Evolutionary conservation across 2,329 filamentous ascomycete species (phyloP).

Genomic region (Aspergillus sojae): DNA sequence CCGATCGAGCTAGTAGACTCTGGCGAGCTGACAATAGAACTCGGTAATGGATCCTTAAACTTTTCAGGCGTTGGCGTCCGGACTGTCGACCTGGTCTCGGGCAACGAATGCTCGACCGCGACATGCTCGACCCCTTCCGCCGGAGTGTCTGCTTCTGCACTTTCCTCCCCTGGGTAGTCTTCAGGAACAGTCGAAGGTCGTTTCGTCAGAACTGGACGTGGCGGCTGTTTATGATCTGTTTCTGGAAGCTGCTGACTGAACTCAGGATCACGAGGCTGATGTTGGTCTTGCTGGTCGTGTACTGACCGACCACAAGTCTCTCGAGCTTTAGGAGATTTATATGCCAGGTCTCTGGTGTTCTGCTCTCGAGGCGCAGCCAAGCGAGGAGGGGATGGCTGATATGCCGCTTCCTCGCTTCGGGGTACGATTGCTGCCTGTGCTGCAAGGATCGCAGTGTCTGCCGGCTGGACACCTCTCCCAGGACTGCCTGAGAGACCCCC

Average conservation of each 20-base stretch:
- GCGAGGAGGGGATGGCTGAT: conserved; percentile 4
- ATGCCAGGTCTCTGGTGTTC: conserved; percentile 1
- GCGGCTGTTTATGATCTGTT: conserved; percentile 1
- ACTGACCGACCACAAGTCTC: not conserved
- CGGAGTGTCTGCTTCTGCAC: conserved; percentile 26
- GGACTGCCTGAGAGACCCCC: conserved; percentile 24
- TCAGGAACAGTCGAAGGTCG: conserved; percentile 46
- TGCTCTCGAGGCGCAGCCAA: conserved; percentile 7
- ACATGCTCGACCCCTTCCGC: conserved; percentile 1
- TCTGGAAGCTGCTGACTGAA: conserved; percentile 1
- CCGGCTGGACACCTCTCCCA: conserved; percentile 30
- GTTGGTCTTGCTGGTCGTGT: not conserved
- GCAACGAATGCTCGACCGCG: conserved; percentile 6
- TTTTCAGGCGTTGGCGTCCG: conserved; percentile 18
- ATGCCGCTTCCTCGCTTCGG: conserved; percentile 17
- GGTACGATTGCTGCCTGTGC: conserved; percentile 28
- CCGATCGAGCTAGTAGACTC: conserved; percentile 21
- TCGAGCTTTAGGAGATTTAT: not conserved
- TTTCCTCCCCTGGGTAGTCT: conserved; percentile 43
- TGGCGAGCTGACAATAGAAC: conserved; percentile 25
- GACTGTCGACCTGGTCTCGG: conserved; percentile 9
- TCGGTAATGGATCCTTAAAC: conserved; percentile 9
- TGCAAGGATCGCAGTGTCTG: conserved; percentile 35
- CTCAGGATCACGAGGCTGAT: not conserved
- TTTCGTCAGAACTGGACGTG: conserved; percentile 24